Percentiles rank a stretch among this genome's conserved stretches.
Evolutionary conservation across 139 green algal species (phyloP).

Genomic region (Edaphochlamys debaryana): DNA sequence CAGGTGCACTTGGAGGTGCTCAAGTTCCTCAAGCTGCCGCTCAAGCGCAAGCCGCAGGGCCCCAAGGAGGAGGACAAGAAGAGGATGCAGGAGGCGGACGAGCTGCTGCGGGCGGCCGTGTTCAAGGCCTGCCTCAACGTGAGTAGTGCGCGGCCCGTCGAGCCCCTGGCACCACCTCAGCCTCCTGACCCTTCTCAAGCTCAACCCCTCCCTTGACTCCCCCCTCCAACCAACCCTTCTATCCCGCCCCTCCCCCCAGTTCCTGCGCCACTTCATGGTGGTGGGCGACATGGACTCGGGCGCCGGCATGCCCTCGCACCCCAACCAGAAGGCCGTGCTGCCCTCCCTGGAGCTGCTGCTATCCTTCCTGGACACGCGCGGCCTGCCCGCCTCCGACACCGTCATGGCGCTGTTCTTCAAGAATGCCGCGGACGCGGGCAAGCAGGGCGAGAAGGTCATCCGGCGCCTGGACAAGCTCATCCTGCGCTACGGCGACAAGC

Average conservation of each 20-base stretch:
- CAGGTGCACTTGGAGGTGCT: constrained; percentile 31
- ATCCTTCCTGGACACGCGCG: constrained; percentile 22
- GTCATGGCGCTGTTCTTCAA: constrained; percentile 37
- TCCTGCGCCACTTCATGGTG: constrained; percentile 47
- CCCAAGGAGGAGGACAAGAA: background rate
- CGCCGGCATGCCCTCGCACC: background rate
- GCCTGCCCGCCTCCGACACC: constrained; percentile 28
- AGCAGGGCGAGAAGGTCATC: constrained; percentile 23
- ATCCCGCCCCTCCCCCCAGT: background rate
- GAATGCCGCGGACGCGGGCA: constrained; percentile 14
- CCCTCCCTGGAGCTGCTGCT: constrained; percentile 28
- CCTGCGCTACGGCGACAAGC: constrained; percentile 42
- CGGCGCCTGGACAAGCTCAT: constrained; percentile 39
- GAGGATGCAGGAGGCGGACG: constrained; percentile 32
- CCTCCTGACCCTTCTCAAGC: too few relatives aligned
- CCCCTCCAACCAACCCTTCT: too few relatives aligned
- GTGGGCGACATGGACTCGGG: constrained; percentile 23
- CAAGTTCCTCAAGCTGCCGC: constrained; percentile 37
- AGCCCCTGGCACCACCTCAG: too few relatives aligned
- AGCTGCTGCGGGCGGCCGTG: constrained; percentile 12
- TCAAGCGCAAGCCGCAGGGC: background rate
- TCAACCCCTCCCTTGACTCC: too few relatives aligned
- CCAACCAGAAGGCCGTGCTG: constrained; percentile 30
- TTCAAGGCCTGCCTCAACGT: constrained; percentile 24
- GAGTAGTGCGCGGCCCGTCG: too few relatives aligned